Conservation (phyloP, 352 stramenopile genomes). For the Phytophthora pini region DNA sequence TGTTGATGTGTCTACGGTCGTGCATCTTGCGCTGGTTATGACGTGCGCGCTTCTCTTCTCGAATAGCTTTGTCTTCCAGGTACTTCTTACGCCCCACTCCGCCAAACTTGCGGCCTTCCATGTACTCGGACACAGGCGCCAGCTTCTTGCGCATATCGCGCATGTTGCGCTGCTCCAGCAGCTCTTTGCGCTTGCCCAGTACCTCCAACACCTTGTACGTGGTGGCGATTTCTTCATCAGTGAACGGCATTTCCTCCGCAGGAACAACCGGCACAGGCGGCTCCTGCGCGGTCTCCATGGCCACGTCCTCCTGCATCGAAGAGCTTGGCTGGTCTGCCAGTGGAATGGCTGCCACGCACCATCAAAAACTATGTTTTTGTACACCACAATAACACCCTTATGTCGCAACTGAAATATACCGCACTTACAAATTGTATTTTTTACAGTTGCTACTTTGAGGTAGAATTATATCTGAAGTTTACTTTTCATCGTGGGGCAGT, state of each 20-base stretch:
- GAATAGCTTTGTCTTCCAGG: constrained; percentile 87
- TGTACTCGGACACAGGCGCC: constrained; percentile 75
- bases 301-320: constrained; percentile 46
- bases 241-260: constrained; percentile 72
- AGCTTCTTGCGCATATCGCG: constrained; percentile 82
- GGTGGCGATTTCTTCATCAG: constrained; percentile 61
- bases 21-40: constrained; percentile 89
- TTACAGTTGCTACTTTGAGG: too few species aligned
- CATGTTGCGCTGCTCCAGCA: constrained; percentile 81
- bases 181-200: constrained; percentile 51
- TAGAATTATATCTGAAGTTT: not conserved
- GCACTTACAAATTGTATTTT: too few species aligned
- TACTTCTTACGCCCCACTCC: constrained; percentile 88
- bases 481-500: constrained; percentile 8
- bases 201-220: constrained; percentile 75
- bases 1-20: constrained; percentile 95
- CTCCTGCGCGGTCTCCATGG: constrained; percentile 29
- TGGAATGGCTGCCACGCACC: constrained; percentile 15
- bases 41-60: constrained; percentile 85
- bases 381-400: too few species aligned
- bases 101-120: constrained; percentile 88
- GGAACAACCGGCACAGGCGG: constrained; percentile 2
- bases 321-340: constrained; percentile 7
- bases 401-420: too few species aligned
- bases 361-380: too few species aligned